Percentiles rank a stretch among this genome's conserved stretches.
Conservation (phyloP, 176 grass and related monocot genomes). For the Musa acuminata region DNA sequence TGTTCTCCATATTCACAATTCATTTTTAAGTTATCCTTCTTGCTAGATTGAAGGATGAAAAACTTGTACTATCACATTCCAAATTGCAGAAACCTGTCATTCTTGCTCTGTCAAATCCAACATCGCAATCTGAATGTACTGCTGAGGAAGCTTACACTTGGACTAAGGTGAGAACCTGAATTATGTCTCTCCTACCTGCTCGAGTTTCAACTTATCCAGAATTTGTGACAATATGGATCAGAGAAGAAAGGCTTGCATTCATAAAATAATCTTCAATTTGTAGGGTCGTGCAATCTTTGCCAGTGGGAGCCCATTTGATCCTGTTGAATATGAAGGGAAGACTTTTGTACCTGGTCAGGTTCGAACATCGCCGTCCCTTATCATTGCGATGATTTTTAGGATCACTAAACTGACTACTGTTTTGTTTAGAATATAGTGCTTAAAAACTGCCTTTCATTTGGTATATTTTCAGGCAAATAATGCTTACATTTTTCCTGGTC, state of each 20-base stretch:
- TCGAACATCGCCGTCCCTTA: constrained; percentile 11
- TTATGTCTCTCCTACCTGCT: background rate
- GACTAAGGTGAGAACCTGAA: constrained; percentile 43
- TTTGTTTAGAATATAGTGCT: background rate
- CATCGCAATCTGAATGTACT: constrained; percentile 87
- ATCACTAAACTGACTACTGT: constrained; percentile 19
- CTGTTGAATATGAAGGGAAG: constrained; percentile 76
- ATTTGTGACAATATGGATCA: background rate
- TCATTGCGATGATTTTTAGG: background rate
- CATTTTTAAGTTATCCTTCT: constrained; percentile 1
- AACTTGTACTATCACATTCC: background rate
- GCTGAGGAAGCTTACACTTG: constrained; percentile 92
- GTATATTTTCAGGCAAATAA: constrained; percentile 59
- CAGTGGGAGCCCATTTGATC: constrained; percentile 93
- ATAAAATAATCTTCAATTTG: constrained; percentile 11
- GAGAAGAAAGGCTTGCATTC: no score
- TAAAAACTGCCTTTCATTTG: background rate
- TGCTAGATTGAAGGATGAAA: constrained; percentile 1
- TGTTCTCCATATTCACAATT: background rate
- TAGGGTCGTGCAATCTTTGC: constrained; percentile 93
- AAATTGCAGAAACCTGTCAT: constrained; percentile 70
- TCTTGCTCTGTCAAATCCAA: constrained; percentile 87
- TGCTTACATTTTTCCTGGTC: constrained; percentile 97
- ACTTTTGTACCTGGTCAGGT: constrained; percentile 82
- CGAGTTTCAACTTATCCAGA: background rate